These are phyloP conservation scores for Amanita subjunquillea DNA, from an alignment of 768 basidiomycete species.

Conservation along the genomic window DNA sequence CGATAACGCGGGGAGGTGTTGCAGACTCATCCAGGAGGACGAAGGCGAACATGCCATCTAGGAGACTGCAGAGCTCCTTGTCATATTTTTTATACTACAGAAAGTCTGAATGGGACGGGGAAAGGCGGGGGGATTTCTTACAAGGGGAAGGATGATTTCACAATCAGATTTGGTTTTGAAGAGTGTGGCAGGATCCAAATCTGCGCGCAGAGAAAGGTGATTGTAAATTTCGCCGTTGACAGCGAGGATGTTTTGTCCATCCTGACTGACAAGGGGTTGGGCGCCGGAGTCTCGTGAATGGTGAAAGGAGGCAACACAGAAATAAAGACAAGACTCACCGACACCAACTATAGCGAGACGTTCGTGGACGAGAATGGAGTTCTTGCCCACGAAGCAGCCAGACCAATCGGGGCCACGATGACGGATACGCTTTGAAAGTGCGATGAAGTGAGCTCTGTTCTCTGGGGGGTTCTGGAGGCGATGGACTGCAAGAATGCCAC, in stretches of 20 bases:
- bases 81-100: constrained; percentile 75
- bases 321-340: constrained; percentile 40
- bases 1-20: constrained; percentile 82
- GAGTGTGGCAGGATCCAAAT: constrained; percentile 50
- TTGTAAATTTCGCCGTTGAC: constrained; percentile 99
- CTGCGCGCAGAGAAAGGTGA: constrained; percentile 70
- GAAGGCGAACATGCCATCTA: constrained; percentile 99
- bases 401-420: constrained; percentile 99
- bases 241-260: constrained; percentile 73
- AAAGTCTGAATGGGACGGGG: not conserved
- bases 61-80: constrained; percentile 62
- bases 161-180: constrained; percentile 99
- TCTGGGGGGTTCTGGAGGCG: constrained; percentile 61
- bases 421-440: constrained; percentile 80
- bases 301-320: constrained; percentile 3
- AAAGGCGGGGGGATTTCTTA: constrained; percentile 18
- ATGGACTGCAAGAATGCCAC: constrained; percentile 85
- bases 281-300: constrained; percentile 78
- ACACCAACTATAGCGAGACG: constrained; percentile 97
- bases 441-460: constrained; percentile 68
- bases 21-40: constrained; percentile 91
- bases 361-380: constrained; percentile 84
- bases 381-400: constrained; percentile 82
- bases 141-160: constrained; percentile 91
- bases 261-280: constrained; percentile 84